Base-by-base conservation (phyloP, 768 basidiomycete genomes). In the Porphyrellus cyaneotinctus region DNA sequence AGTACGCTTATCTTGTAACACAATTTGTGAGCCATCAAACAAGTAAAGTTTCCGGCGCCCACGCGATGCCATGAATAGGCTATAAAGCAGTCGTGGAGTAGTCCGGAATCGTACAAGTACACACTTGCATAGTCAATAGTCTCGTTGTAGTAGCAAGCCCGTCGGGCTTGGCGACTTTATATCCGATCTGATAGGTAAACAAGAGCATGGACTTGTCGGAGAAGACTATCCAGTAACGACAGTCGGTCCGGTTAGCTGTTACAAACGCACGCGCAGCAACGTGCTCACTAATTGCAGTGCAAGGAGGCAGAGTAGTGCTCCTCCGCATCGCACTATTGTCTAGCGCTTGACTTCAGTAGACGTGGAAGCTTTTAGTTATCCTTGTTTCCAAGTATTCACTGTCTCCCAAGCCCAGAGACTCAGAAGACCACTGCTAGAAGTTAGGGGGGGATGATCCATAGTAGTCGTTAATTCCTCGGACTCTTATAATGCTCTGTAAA, bases 1-100 rank as follows among this genome's bases (percentile, higher is more conserved):
- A 36, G 49, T 24, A 48, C 13, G 10, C 47, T 49, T 46, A 31
- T 56, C 52, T 62, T 52, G 37, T 44, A 33, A 39, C 26, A 47
- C 41, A 43, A 26, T 23, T 30, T 28, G 43, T 43, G 45, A 23
- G n/a, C 47, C 32, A 30, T 33, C 9, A 15, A 41, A 17, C 20
- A 23, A n/a, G 32, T n/a, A 38, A 49, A 38, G 10, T 7, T 26
- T 33, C 32, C 22, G 42, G 18, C 22, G 30, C 10, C 39, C 36
- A 20, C 23, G 18, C 12, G 36, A 33, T 18, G 47, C 52, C 51
- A 53, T 31, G 35, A 41, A 50, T 28, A 33, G 13, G 35, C 47
- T 43, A 28, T 11, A 28, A 13, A 43, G 42, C 31, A 42, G 32
- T 18, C 28, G 11, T 23, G 9, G 39, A 31, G 28, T 14, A 4